Evolutionary conservation across 805 yeast species (phyloP), one percentile per base, ranked within the genome.

Genomic region (Sungouiella thailandica): DNA sequence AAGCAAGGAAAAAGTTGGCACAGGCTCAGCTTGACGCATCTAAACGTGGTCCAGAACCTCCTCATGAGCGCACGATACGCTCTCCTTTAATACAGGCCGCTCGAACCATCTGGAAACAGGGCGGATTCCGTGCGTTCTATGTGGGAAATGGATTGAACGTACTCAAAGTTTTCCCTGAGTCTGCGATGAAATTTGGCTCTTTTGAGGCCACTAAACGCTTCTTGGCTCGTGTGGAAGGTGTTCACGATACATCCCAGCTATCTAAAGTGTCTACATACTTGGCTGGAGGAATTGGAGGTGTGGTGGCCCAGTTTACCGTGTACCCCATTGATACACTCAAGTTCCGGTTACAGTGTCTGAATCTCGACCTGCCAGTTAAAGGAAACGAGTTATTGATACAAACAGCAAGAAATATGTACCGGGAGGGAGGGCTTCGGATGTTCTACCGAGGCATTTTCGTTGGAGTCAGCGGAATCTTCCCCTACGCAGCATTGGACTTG

Each of bases 211-310:
- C 89, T 0, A 93, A 93, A 51, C 68, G 83, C 36, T 52, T 81
- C 18, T 65, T 93, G 51, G 81, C 95, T 14, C 55, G 64, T 17
- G 39, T 89, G 6, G 96, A 87, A 58, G 95, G 95, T 10, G 79
- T 78, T 5, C 69, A 70, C 9, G 89, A 83, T 51, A 72, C 81
- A 2, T 58, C 81, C 1, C 74, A 84, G 28, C 61, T 90, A 35
- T 83, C 95, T 0, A 78, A 79, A 42, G 52, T 74, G 2, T 74
- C 97, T 1, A 88, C 96, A 0, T 93, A 88, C 53, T 57, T 86
- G 20, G 88, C 96, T 16, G 98, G 98, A 60, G 98, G 98, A 31
- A 55, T 93, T 27, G 98, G 97, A 26, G 98, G 98, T 53, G 94
- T 93, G 37, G 76, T 80, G 17, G 83, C 97, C 1, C 98, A 93